Evolutionary conservation across 2,329 filamentous ascomycete genomes (phyloP).

Genomic region (Colletotrichum sp.): DNA sequence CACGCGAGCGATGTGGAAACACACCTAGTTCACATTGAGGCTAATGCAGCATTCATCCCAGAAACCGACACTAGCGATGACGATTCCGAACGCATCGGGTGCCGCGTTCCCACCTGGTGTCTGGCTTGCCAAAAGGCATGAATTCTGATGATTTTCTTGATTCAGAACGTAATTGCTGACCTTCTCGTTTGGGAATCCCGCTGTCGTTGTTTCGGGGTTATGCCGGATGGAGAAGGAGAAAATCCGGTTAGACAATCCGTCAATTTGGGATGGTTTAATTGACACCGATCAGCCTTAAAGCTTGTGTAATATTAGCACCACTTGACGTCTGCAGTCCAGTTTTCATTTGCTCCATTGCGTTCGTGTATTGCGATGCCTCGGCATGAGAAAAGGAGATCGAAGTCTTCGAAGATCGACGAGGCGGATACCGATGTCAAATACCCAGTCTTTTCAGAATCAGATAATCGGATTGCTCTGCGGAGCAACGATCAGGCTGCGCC

Average conservation of each 20-base stretch:
- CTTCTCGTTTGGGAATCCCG: background rate
- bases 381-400: background rate
- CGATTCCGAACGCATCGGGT: background rate
- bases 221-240: background rate
- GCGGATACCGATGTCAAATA: background rate
- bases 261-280: background rate
- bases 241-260: background rate
- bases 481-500: background rate
- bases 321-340: background rate
- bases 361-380: background rate
- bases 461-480: background rate
- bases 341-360: background rate
- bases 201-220: background rate
- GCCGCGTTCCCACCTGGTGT: background rate
- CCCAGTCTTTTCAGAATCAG: background rate
- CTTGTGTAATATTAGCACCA: background rate
- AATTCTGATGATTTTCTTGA: background rate
- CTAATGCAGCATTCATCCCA: background rate
- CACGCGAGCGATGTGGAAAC: background rate
- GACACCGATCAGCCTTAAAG: background rate
- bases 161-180: background rate
- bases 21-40: background rate
- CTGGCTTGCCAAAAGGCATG: background rate
- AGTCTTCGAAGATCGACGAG: background rate
- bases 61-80: background rate